Evolutionary conservation across 169 alveolate genomes (phyloP).

Genomic region (Babesia microti): DNA sequence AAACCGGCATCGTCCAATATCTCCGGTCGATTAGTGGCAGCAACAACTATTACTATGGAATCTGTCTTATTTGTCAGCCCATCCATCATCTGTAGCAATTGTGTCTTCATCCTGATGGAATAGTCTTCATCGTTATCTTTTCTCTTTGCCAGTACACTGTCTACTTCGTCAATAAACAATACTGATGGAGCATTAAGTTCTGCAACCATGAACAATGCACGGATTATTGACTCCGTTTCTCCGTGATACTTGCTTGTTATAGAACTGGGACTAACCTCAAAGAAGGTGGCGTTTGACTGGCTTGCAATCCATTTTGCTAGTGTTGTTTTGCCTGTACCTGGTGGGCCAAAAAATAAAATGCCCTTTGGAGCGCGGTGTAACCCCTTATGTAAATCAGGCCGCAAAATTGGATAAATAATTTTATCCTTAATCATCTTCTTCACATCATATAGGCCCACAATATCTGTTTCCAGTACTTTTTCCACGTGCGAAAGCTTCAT

Average conservation of each 20-base stretch:
- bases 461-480: slow-evolving; percentile 46
- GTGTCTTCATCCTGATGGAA: slow-evolving; percentile 81
- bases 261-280: slow-evolving; percentile 83
- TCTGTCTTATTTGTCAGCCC: slow-evolving; percentile 77
- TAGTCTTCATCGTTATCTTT: slow-evolving; percentile 80
- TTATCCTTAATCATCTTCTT: slow-evolving; percentile 67
- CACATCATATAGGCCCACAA: slow-evolving; percentile 51
- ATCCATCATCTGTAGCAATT: slow-evolving; percentile 82
- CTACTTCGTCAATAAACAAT: slow-evolving; percentile 88
- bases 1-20: slow-evolving; percentile 90
- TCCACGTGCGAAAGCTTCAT: slow-evolving; percentile 22
- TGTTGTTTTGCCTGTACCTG: slow-evolving; percentile 80
- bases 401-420: slow-evolving; percentile 65
- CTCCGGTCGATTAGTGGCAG: slow-evolving; percentile 88
- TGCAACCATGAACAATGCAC: slow-evolving; percentile 79
- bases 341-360: slow-evolving; percentile 73
- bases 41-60: slow-evolving; percentile 64
- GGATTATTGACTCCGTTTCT: slow-evolving; percentile 83
- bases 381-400: slow-evolving; percentile 76
- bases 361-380: slow-evolving; percentile 76
- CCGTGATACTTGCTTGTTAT: slow-evolving; percentile 85
- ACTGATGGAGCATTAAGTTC: slow-evolving; percentile 78
- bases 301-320: slow-evolving; percentile 86
- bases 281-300: slow-evolving; percentile 78
- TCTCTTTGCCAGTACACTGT: slow-evolving; percentile 78